These are phyloP conservation scores for Actinomortierella wolfii DNA, from an alignment of 371 early-diverging fungal species.

Conservation along the genomic window DNA sequence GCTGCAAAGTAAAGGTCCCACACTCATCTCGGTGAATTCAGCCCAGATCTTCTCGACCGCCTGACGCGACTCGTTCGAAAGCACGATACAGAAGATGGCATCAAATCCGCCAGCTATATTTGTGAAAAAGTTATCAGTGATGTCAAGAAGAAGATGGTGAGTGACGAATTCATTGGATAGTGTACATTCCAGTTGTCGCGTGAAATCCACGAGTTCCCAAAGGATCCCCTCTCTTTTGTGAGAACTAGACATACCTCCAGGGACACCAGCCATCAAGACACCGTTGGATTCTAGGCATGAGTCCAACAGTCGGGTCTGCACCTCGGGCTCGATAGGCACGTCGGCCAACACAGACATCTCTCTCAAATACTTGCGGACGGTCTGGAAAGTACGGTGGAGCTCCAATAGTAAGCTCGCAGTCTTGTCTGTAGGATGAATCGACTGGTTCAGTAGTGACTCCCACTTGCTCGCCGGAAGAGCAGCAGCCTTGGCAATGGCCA, in stretches of 20 bases:
- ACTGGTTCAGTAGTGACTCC: constrained; percentile 9
- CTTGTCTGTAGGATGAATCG: constrained; percentile 3
- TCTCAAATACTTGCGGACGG: constrained; percentile 55
- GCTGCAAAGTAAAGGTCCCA: constrained; percentile 72
- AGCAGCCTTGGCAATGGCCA: constrained; percentile 21
- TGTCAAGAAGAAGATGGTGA: constrained; percentile 3
- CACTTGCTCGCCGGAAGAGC: constrained; percentile 15
- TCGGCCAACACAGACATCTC: constrained; percentile 72
- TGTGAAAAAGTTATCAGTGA: neutral
- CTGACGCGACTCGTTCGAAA: constrained; percentile 54
- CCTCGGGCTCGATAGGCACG: constrained; percentile 90
- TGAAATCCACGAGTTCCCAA: too few species aligned
- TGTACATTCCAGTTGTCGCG: too few species aligned
- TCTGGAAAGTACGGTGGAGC: constrained; percentile 31
- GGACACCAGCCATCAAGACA: constrained; percentile 90
- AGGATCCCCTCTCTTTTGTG: too few species aligned
- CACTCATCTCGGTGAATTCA: constrained; percentile 72
- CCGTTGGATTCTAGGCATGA: constrained; percentile 77
- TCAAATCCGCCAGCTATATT: constrained; percentile 94
- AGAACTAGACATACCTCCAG: constrained; percentile 70
- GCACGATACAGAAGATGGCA: constrained; percentile 89
- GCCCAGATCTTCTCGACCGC: constrained; percentile 69
- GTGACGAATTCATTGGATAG: too few species aligned
- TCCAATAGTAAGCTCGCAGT: constrained; percentile 15
- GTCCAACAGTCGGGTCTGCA: constrained; percentile 86